Evolutionary conservation across 768 basidiomycete species (phyloP), one percentile per base, ranked within the genome.

Genomic region (Mycena vulgaris): DNA sequence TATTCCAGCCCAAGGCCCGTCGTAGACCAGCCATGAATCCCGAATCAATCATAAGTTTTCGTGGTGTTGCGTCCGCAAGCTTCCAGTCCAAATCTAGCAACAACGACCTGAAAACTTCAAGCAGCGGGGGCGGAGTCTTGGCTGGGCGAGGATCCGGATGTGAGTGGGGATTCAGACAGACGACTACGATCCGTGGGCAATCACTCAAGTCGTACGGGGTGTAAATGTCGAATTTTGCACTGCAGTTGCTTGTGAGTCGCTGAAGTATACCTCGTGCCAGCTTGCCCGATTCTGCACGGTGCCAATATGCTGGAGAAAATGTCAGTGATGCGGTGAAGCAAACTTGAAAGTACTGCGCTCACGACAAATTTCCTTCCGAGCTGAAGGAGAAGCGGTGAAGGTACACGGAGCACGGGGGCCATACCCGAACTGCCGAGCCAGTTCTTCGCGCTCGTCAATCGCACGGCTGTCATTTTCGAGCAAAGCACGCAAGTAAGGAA

Each of bases 61-160:
- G 66, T 19, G 78, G 78, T 14, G 78, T 79, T n/a, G 76, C 74
- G 63, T 79, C 78, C 0, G 76, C 76, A 0, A 79, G 75, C 59
- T 72, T 71, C 78, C 78, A 79, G 8, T 66, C 73, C 55, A 79
- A 48, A 7, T 62, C 49, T 5, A 58, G 45, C 9, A 79, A 47
- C 16, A 78, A 25, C 3, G 61, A 56, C 19, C 42, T 2, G 21
- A 78, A 76, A 4, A 74, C 28, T 23, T 68, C 58, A 0, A 68
- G 39, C 21, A 74, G 39, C 0, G 45, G 31, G 13, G 72, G 71
- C 17, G 63, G 71, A 3, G 65, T 64, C 47, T 64, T 64, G 40
- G 47, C 63, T 2, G 64, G 64, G 28, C 35, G 17, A 40, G 64
- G 64, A 25, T 30, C 13, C 17, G 47, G 23, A 23, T 66, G 56